phyloP scores from a whole-genome alignment of 345 rosid genomes.

The Arabis hirsuta region DNA sequence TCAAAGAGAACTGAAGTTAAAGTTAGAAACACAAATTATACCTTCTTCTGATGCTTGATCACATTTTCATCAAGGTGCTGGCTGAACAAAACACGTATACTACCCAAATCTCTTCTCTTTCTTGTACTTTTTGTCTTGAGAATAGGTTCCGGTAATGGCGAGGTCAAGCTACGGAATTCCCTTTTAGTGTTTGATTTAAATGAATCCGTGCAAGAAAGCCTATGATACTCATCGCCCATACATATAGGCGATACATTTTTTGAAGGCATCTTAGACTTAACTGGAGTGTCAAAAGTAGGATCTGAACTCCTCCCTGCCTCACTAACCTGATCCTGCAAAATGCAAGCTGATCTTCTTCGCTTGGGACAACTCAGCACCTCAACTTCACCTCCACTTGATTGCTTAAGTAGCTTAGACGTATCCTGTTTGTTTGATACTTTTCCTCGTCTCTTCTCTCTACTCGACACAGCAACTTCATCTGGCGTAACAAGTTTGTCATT shows the following conservation, averaged over 20 bases:
- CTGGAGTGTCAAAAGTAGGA: conserved; percentile 39
- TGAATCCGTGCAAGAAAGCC: conserved; percentile 62
- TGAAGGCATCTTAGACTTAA: conserved; percentile 47
- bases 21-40: conserved; percentile 36
- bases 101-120: conserved; percentile 77
- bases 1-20: conserved; percentile 1
- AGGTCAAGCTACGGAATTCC: conserved; percentile 57
- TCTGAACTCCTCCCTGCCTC: conserved; percentile 40
- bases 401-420: conserved; percentile 25
- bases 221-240: conserved; percentile 70
- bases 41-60: conserved; percentile 83
- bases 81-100: conserved; percentile 76
- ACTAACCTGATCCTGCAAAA: conserved; percentile 41
- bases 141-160: conserved; percentile 46
- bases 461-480: conserved; percentile 36
- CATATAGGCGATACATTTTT: conserved; percentile 79
- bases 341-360: conserved; percentile 58
- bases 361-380: conserved; percentile 48
- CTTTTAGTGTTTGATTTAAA: conserved; percentile 50
- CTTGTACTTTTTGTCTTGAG: conserved; percentile 56
- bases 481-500: conserved; percentile 37
- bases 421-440: conserved; percentile 21
- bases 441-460: conserved; percentile 26
- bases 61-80: conserved; percentile 81
- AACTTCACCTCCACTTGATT: conserved; percentile 27